Percentiles rank a stretch among this genome's conserved stretches.
phyloP scores from a whole-genome alignment of 805 yeast genomes.

The Scheffersomyces stipitis region DNA sequence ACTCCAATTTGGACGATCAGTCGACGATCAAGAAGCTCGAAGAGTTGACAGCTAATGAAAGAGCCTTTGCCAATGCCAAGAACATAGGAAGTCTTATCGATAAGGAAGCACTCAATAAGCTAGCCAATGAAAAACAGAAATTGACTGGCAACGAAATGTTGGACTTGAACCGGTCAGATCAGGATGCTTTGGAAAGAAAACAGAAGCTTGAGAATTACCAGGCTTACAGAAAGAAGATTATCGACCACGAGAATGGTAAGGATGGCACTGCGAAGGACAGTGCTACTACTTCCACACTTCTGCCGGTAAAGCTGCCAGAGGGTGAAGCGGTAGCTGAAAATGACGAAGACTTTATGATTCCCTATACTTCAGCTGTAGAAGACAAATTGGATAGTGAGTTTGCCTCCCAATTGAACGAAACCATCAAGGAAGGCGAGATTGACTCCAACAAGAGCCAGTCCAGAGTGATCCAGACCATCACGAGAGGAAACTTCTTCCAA shows the following conservation, averaged over 20 bases:
- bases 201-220: slow-evolving; percentile 58
- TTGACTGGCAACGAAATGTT: slow-evolving; percentile 44
- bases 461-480: slow-evolving; percentile 66
- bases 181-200: slow-evolving; percentile 47
- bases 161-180: slow-evolving; percentile 44
- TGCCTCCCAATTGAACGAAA: slow-evolving; percentile 53
- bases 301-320: slow-evolving; percentile 3
- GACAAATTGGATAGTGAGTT: slow-evolving; percentile 61
- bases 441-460: slow-evolving; percentile 53
- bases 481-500: slow-evolving; percentile 66
- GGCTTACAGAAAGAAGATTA: slow-evolving; percentile 56
- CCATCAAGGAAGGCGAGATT: slow-evolving; percentile 54
- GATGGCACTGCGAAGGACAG: background rate
- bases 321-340: slow-evolving; percentile 2
- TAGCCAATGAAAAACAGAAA: slow-evolving; percentile 36
- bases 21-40: slow-evolving; percentile 51
- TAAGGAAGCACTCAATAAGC: slow-evolving; percentile 28
- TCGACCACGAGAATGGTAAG: slow-evolving; percentile 51
- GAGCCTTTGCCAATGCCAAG: slow-evolving; percentile 59
- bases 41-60: slow-evolving; percentile 55
- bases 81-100: slow-evolving; percentile 39
- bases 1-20: slow-evolving; percentile 44
- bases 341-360: slow-evolving; percentile 44
- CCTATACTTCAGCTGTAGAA: slow-evolving; percentile 68
- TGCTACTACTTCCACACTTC: slow-evolving; percentile 5